These are phyloP conservation scores for Candida nemodendra DNA, from an alignment of 805 yeast species.

Conservation along the genomic window DNA sequence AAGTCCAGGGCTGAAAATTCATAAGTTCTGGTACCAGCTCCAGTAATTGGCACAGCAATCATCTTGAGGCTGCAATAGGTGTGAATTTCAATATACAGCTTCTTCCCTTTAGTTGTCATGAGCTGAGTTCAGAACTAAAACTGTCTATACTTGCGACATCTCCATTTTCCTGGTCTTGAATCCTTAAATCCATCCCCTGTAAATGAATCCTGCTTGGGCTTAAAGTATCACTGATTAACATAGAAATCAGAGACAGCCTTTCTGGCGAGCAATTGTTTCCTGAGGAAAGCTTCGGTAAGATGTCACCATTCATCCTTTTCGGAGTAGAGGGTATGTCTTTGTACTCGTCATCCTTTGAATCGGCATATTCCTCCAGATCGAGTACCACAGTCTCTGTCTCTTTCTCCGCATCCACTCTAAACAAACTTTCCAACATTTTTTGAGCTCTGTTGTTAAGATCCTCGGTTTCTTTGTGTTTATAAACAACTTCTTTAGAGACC, in stretches of 20 bases:
- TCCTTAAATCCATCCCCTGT: conserved; percentile 8
- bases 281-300: conserved; percentile 5
- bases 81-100: conserved; percentile 3
- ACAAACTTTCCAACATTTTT: conserved; percentile 21
- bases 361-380: background rate
- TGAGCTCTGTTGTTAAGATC: conserved; percentile 20
- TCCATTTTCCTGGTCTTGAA: conserved; percentile 5
- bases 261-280: conserved; percentile 4
- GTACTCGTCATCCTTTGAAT: background rate
- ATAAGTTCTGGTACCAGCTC: no score
- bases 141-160: conserved; percentile 8
- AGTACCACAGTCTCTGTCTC: conserved; percentile 1
- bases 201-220: conserved; percentile 15
- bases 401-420: background rate
- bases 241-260: conserved; percentile 22
- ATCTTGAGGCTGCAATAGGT: no score
- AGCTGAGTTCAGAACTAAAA: background rate
- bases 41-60: no score
- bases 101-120: conserved; percentile 1
- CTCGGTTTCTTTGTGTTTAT: conserved; percentile 16
- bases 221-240: conserved; percentile 22
- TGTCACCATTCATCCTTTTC: background rate
- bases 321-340: conserved; percentile 5
- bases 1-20: no score
- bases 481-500: background rate